Evolutionary conservation across 768 basidiomycete genomes (phyloP).

Genomic region (Russula lepida): DNA sequence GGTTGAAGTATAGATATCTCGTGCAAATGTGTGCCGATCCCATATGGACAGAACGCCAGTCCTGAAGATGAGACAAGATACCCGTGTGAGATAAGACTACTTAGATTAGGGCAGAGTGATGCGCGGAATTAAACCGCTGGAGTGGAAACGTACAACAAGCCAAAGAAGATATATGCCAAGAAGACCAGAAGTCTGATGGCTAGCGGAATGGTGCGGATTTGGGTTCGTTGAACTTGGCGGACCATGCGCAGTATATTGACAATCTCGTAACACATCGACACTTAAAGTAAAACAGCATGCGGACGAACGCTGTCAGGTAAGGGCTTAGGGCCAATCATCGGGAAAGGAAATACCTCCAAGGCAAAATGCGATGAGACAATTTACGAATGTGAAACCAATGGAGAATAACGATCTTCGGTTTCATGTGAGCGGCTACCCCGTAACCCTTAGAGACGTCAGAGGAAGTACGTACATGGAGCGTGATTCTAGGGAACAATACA

Average conservation of each 20-base stretch:
- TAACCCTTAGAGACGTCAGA: not conserved
- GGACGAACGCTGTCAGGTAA: not conserved
- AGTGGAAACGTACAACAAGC: not conserved
- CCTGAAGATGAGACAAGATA: not conserved
- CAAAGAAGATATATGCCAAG: conserved; percentile 1
- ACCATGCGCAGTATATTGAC: not conserved
- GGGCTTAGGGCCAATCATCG: not conserved
- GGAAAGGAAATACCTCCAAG: not conserved
- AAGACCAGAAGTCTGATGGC: conserved; percentile 2
- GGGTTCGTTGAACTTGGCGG: not conserved
- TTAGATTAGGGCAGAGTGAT: too few species aligned
- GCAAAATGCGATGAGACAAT: not conserved
- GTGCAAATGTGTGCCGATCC: not conserved
- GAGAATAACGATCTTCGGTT: not conserved
- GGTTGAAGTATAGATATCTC: conserved; percentile 13
- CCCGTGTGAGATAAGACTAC: not conserved
- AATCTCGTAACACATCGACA: not conserved
- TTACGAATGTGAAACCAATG: not conserved
- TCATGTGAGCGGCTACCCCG: not conserved
- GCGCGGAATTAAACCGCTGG: not conserved
- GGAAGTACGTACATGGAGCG: not conserved
- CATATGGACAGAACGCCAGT: conserved; percentile 6
- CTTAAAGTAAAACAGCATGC: not conserved
- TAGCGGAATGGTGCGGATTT: conserved; percentile 2
- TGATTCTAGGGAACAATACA: conserved; percentile 7